Evolutionary conservation across 306 rosid species (phyloP), one percentile per base, ranked within the genome.

Genomic region (Vicia sativa): DNA sequence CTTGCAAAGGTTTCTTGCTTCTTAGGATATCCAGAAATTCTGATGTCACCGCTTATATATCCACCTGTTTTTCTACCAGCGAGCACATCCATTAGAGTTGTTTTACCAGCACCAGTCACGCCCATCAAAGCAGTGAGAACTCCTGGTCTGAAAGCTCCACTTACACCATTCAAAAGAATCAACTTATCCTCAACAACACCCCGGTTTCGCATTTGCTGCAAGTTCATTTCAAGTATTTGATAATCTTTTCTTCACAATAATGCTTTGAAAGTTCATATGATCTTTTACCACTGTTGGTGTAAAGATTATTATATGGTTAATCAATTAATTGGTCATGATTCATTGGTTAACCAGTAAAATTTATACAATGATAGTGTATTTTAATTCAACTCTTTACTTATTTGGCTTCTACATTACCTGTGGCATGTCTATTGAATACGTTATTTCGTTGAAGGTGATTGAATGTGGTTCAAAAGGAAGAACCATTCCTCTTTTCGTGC

Each of bases 81-180:
- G 44, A 92, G 78, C 19, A 92, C 98, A 79, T 92, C 98, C 98
- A 92, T 87, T 45, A 92, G 73, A 57, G 98, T 92, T 57, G 96
- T 92, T 81, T 92, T 92, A 8, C 98, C 98, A 62, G 96, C 98
- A 53, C 98, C 98, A 45, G 95, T 89, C 16, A 92, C 88, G 14
- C 96, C 98, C 98, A 92, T 92, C 1, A 92, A 75, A 71, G 98
- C 95, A 63, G 98, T 89, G 71, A 92, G 87, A 73, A 92, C 91
- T 34, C 98, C 98, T 26, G 96, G 96, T 81, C 91, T 86, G 62
- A 89, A 92, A 46, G 86, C 86, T 31, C 96, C 98, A 75, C 91
- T 87, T 11, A 89, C 90, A 58, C 87, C 83, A 44, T 83, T 92
- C 58, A 92, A 71, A 58, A 92, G 89, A 74, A 86, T 86, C 69